Conservation (phyloP, 2,329 filamentous ascomycete genomes). For the Plenodomus tracheiphilus region DNA sequence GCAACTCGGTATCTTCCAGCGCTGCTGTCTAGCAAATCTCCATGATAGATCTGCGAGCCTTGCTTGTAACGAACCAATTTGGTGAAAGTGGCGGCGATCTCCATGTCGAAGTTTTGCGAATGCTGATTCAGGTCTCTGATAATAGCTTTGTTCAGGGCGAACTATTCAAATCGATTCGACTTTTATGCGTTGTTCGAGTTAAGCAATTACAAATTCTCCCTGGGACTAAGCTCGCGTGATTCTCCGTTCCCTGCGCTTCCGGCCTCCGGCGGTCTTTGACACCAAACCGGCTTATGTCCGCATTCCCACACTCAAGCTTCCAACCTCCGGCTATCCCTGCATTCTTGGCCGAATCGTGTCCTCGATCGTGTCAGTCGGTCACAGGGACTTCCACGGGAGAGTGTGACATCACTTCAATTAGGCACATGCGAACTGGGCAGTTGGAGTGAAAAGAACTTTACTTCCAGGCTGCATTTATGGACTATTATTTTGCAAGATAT, state of each 20-base stretch:
- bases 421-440: no score
- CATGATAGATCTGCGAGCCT: not conserved
- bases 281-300: not conserved
- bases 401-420: no score
- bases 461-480: no score
- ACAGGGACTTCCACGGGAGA: no score
- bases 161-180: not conserved
- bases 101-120: not conserved
- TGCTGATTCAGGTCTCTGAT: not conserved
- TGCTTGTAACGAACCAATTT: constrained; percentile 1
- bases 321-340: not conserved
- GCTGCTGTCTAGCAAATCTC: not conserved
- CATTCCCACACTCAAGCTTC: not conserved
- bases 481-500: no score
- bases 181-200: not conserved
- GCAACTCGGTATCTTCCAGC: not conserved
- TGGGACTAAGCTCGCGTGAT: not conserved
- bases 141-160: not conserved
- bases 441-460: no score
- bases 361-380: no score
- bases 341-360: no score
- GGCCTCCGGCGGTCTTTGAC: constrained; percentile 1
- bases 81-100: constrained; percentile 1
- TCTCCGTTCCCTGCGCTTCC: not conserved
- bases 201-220: not conserved